Conservation (phyloP, 2,329 filamentous ascomycete species). For the Periconia macrospinosa region DNA sequence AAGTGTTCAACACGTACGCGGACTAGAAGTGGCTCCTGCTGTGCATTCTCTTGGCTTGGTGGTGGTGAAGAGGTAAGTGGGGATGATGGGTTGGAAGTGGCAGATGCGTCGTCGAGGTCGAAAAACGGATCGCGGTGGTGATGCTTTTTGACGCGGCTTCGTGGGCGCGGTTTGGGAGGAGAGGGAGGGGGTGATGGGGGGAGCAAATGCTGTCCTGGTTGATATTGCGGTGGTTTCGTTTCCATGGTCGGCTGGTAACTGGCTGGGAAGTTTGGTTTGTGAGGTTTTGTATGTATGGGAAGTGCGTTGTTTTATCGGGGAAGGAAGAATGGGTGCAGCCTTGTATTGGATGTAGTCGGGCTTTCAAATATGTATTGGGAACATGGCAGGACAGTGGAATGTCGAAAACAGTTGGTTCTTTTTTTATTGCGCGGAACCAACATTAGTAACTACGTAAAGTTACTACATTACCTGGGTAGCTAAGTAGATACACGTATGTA, state of each 20-base stretch:
- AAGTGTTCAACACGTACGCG: conserved; percentile 19
- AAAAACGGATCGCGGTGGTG: conserved; percentile 30
- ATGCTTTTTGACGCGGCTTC: conserved; percentile 23
- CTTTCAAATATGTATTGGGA: too few species aligned
- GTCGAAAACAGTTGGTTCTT: too few species aligned
- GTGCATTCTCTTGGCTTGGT: background rate
- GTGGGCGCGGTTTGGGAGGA: conserved; percentile 20
- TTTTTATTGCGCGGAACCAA: too few species aligned
- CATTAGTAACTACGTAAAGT: too few species aligned
- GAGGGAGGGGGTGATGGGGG: conserved; percentile 34
- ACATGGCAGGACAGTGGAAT: too few species aligned
- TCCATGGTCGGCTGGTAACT: background rate
- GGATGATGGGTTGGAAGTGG: conserved; percentile 15
- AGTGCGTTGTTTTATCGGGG: too few species aligned
- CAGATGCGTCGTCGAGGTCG: conserved; percentile 22
- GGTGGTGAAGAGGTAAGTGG: conserved; percentile 22
- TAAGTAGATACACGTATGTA: too few species aligned
- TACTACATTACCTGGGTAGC: too few species aligned
- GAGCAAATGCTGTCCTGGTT: background rate
- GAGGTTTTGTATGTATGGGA: background rate
- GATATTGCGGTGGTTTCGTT: background rate
- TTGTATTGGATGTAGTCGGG: too few species aligned
- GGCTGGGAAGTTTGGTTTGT: background rate
- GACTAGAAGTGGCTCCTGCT: conserved; percentile 25
- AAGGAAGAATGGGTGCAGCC: too few species aligned